Evolutionary conservation across 805 yeast genomes (phyloP).

Genomic region (Saccharomycopsis sp.): DNA sequence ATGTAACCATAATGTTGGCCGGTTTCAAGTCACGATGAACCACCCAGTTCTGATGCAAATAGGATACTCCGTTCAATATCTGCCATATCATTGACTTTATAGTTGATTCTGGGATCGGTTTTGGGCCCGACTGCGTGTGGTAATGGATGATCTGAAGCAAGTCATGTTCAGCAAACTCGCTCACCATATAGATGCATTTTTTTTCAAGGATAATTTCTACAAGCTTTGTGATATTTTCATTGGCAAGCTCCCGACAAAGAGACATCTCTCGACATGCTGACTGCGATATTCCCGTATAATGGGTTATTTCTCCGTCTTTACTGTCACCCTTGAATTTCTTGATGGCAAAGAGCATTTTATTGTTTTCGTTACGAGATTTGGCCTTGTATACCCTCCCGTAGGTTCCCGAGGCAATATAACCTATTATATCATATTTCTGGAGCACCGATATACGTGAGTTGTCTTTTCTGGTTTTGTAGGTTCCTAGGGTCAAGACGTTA

Average conservation of each 20-base stretch:
- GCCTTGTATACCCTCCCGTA: conserved; percentile 96
- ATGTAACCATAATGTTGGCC: conserved; percentile 93
- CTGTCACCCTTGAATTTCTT: conserved; percentile 93
- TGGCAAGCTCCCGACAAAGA: conserved; percentile 77
- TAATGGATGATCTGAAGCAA: conserved; percentile 87
- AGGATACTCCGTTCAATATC: conserved; percentile 83
- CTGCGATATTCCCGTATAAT: conserved; percentile 93
- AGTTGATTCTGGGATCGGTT: conserved; percentile 70
- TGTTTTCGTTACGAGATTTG: conserved; percentile 36
- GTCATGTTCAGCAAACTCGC: conserved; percentile 96
- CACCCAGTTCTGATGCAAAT: conserved; percentile 92
- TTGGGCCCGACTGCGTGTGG: conserved; percentile 84
- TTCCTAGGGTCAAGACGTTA: conserved; percentile 48
- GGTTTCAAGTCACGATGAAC: conserved; percentile 95
- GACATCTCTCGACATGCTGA: conserved; percentile 96
- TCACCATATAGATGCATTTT: conserved; percentile 88
- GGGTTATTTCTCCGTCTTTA: conserved; percentile 75
- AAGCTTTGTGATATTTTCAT: conserved; percentile 72
- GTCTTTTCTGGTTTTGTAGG: conserved; percentile 61
- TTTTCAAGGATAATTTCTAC: conserved; percentile 81
- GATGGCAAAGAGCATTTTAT: conserved; percentile 59
- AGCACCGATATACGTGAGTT: conserved; percentile 62
- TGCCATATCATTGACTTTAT: conserved; percentile 89
- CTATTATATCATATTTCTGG: conserved; percentile 80
- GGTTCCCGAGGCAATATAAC: conserved; percentile 98